A percentile compares a stretch with the other conserved stretches of the same genome.
These are phyloP conservation scores for Wickerhamomyces chambardii DNA, from an alignment of 805 yeast species.

Conservation along the genomic window DNA sequence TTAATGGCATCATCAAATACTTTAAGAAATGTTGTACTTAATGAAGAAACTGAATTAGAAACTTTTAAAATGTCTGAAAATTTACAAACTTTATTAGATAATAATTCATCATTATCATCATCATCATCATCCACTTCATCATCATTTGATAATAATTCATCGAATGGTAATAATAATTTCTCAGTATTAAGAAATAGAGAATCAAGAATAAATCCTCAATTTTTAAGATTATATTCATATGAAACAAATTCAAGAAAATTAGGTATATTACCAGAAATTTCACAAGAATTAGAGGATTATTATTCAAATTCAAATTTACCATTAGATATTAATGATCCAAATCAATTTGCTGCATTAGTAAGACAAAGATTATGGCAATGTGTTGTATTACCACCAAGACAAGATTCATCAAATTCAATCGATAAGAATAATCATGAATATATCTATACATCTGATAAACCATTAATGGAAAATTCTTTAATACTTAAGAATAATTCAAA, in stretches of 20 bases:
- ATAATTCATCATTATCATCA: slow-evolving; percentile 3
- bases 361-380: slow-evolving; percentile 44
- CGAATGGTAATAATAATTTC: background rate
- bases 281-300: slow-evolving; percentile 23
- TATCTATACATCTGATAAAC: slow-evolving; percentile 5
- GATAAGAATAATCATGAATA: slow-evolving; percentile 17
- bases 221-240: slow-evolving; percentile 38
- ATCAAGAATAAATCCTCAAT: slow-evolving; percentile 39
- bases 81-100: slow-evolving; percentile 1
- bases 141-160: background rate
- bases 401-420: slow-evolving; percentile 24
- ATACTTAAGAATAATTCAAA: background rate
- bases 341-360: slow-evolving; percentile 30
- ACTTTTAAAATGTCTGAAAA: slow-evolving; percentile 14
- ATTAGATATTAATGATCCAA: slow-evolving; percentile 2
- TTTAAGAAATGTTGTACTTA: background rate
- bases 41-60: slow-evolving; percentile 13
- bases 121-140: too few relatives aligned
- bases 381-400: slow-evolving; percentile 43
- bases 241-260: slow-evolving; percentile 32
- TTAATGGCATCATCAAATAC: too few relatives aligned
- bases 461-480: background rate
- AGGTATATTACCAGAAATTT: slow-evolving; percentile 22
- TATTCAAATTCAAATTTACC: slow-evolving; percentile 13
- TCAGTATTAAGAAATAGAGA: slow-evolving; percentile 26